Evolutionary conservation across 148 eudicot species (phyloP).

Genomic region (Vaccinium corymbosum): DNA sequence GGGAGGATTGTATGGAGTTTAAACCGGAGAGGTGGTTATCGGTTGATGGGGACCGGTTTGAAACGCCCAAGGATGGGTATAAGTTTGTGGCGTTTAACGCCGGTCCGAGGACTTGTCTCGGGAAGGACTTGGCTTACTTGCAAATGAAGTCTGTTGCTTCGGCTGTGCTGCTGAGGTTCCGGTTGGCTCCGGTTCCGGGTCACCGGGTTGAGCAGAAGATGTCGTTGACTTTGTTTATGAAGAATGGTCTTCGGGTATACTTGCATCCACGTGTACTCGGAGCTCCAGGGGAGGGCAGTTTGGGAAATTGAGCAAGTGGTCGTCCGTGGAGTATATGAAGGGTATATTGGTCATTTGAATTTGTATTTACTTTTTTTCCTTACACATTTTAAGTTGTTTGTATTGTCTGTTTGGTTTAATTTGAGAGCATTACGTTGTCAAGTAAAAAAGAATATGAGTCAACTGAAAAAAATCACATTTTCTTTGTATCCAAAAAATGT

Average conservation of each 20-base stretch:
- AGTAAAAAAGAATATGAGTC: background rate
- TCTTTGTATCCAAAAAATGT: background rate
- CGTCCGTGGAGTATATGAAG: background rate
- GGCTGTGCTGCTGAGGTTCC: conserved; percentile 68
- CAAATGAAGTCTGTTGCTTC: conserved; percentile 87
- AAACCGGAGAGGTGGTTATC: conserved; percentile 85
- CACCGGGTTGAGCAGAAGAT: conserved; percentile 84
- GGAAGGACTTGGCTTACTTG: conserved; percentile 79
- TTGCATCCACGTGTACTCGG: conserved; percentile 56
- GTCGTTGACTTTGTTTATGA: conserved; percentile 81
- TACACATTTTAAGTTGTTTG: background rate
- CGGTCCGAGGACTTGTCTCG: conserved; percentile 84
- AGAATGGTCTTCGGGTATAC: conserved; percentile 64
- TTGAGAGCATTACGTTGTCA: background rate
- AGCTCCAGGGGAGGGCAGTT: conserved; percentile 9
- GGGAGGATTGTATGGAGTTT: conserved; percentile 83
- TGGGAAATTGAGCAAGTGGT: background rate
- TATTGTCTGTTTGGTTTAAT: background rate
- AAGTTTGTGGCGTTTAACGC: conserved; percentile 83
- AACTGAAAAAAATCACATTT: background rate
- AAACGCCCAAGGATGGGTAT: conserved; percentile 62
- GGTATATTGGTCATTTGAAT: conserved; percentile 10
- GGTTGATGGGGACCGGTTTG: conserved; percentile 42
- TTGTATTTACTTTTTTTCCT: background rate
- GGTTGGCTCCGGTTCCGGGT: conserved; percentile 57